A percentile compares a stretch with the other conserved stretches of the same genome.
Conservation (phyloP, 495 filamentous ascomycete species). For the Massariosphaeria phaeospora region DNA sequence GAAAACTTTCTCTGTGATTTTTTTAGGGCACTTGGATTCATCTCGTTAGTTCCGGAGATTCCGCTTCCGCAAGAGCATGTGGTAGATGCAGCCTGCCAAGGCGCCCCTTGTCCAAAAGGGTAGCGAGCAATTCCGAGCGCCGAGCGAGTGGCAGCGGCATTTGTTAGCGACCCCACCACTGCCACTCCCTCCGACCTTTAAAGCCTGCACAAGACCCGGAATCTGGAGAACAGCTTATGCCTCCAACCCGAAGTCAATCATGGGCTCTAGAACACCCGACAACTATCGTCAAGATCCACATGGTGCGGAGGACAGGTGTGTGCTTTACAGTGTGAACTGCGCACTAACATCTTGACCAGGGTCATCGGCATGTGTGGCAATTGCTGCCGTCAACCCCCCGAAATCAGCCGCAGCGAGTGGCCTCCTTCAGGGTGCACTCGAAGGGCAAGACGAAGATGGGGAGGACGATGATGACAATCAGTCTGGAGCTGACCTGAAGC, state of each 20-base stretch:
- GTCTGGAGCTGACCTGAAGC: slow-evolving; percentile 25
- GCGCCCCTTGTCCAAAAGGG: no score
- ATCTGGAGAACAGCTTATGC: no score
- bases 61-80: no score
- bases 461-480: slow-evolving; percentile 34
- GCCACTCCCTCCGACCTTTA: no score
- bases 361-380: slow-evolving; percentile 20
- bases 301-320: slow-evolving; percentile 22
- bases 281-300: slow-evolving; percentile 31
- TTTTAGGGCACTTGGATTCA: no score
- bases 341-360: slow-evolving; percentile 29
- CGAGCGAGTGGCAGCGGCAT: no score
- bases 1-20: no score
- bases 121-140: no score
- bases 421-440: slow-evolving; percentile 30
- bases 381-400: slow-evolving; percentile 31
- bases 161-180: no score
- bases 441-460: slow-evolving; percentile 36
- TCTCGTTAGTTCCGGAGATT: no score
- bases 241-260: slow-evolving; percentile 16
- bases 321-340: background rate
- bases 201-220: no score
- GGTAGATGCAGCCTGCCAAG: no score
- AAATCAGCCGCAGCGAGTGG: slow-evolving; percentile 33
- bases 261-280: slow-evolving; percentile 36